Evolutionary conservation across 2,329 filamentous ascomycete genomes (phyloP).

Genomic region (Penicillium glabrum): DNA sequence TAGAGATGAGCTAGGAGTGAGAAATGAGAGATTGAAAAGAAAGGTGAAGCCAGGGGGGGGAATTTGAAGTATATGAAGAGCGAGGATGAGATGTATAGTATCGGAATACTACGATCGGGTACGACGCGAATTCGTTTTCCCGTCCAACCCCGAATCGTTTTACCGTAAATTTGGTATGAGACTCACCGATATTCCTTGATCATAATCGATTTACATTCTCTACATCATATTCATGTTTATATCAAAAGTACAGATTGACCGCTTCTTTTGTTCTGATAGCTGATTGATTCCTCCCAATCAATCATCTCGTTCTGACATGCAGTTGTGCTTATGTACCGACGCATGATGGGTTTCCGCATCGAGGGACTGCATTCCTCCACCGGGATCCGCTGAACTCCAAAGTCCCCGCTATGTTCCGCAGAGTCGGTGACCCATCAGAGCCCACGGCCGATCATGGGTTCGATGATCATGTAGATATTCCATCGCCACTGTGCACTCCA

Average conservation of each 20-base stretch:
- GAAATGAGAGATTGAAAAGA: not conserved
- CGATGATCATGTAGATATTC: not conserved
- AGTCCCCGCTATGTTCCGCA: not conserved
- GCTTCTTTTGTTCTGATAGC: not conserved
- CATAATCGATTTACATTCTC: not conserved
- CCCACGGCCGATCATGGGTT: not conserved
- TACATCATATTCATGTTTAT: not conserved
- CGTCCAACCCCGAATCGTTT: not conserved
- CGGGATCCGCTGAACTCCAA: not conserved
- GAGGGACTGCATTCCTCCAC: not conserved
- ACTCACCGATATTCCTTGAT: not conserved
- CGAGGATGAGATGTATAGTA: too few relatives aligned
- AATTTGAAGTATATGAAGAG: not conserved
- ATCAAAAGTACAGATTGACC: not conserved
- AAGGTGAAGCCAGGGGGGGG: not conserved
- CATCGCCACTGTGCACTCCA: not conserved
- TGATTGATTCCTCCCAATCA: not conserved
- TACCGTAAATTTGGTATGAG: not conserved
- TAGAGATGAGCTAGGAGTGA: too few relatives aligned
- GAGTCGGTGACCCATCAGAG: not conserved
- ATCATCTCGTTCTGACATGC: not conserved
- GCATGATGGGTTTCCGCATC: conserved; percentile 1
- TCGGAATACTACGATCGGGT: not conserved
- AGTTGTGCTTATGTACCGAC: not conserved
- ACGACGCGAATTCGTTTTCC: not conserved